Evolutionary conservation across 768 basidiomycete species (phyloP), one percentile per base, ranked within the genome.

Genomic region (Auriscalpium vulgare): DNA sequence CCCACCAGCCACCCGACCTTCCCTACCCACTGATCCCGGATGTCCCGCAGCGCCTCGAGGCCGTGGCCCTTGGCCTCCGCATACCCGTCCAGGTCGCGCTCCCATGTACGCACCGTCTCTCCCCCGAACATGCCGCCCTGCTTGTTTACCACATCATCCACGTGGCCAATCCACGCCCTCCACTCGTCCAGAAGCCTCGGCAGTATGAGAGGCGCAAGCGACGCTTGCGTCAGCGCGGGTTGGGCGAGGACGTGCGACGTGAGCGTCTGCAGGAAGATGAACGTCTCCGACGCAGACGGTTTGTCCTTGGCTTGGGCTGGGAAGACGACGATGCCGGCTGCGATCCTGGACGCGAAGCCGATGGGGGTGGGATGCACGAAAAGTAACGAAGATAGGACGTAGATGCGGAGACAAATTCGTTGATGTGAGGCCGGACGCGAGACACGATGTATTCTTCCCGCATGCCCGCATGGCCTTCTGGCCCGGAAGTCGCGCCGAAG

Each of bases 311-410:
- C 82, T 53, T 81, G 71, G 75, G 69, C 61, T 79, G 79, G 35
- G 79, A 63, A 21, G 17, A 62, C 43, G 17, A 61, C 60, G 23
- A 59, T 61, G 69, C 58, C 62, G 69, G 59, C 51, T 69, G 64
- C 51, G 56, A 48, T 38, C 57, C 60, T 58, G 55, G 62, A 53
- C 64, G 65, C 60, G 63, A 61, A 55, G 51, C 62, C 34, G 45
- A 60, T 51, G 58, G 64, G 44, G 64, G 53, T 13, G 76, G 66
- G 52, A 79, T 68, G 62, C 80, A 84, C 19, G 89, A 87, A 66
- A 93, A 93, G 66, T 93, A 92, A 3, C 88, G 88, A 48, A 92
- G 80, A 67, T 92, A 93, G 7, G 91, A 86, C 67, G 84, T 78
- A 68, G 81, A 88, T 35, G 85, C 80, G 3, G 90, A 79, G 35